A percentile compares a stretch with the other conserved stretches of the same genome.
These are phyloP conservation scores for Saturnispora gosingensis DNA, from an alignment of 805 yeast genomes.

Conservation along the genomic window DNA sequence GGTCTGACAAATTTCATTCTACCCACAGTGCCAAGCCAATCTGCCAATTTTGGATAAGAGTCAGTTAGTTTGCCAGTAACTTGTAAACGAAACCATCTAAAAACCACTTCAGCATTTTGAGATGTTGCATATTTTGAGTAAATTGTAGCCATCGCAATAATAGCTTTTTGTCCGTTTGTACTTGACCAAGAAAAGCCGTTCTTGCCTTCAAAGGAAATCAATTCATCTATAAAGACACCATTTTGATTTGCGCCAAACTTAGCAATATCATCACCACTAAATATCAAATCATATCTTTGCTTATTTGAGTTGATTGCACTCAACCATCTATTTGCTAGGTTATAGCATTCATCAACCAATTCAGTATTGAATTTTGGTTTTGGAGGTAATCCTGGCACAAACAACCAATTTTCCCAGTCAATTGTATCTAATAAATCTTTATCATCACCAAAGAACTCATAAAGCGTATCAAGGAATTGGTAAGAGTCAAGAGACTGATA, in stretches of 20 bases:
- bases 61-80: conserved; percentile 41
- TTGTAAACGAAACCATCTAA: conserved; percentile 67
- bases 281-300: conserved; percentile 24
- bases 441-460: conserved; percentile 43
- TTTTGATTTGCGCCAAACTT: conserved; percentile 65
- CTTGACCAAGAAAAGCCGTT: conserved; percentile 32
- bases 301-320: conserved; percentile 26
- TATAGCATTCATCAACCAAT: conserved; percentile 63
- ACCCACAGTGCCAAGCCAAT: conserved; percentile 87
- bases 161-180: conserved; percentile 26
- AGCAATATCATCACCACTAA: conserved; percentile 41
- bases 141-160: conserved; percentile 24
- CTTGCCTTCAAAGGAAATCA: conserved; percentile 41
- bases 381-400: conserved; percentile 81
- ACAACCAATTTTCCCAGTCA: conserved; percentile 84
- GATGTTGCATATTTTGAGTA: conserved; percentile 40
- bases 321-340: conserved; percentile 60
- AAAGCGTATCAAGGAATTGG: conserved; percentile 68
- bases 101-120: conserved; percentile 70
- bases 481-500: conserved; percentile 70
- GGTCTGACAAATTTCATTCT: conserved; percentile 94
- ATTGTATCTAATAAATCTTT: conserved; percentile 49
- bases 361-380: conserved; percentile 73
- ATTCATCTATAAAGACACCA: conserved; percentile 67
- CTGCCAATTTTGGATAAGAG: conserved; percentile 48